Evolutionary conservation across 371 early-diverging fungal genomes (phyloP), one percentile per base, ranked within the genome.

Genomic region (Funneliformis caledonium): DNA sequence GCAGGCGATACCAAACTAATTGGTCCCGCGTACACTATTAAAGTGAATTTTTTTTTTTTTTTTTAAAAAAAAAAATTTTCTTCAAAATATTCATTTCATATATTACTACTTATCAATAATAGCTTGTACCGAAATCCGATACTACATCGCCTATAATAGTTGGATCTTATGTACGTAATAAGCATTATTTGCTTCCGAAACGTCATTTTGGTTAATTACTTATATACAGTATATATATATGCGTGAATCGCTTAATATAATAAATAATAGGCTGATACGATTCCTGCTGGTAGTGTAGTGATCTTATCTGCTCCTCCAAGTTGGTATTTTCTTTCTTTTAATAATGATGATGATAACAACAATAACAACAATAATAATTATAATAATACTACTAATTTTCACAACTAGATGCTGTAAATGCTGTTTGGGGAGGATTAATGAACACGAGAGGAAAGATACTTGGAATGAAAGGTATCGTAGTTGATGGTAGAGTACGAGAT

Each of bases 341-440:
- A 26, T 26, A 26, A 26, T 26, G 26, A 26, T 26, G 26, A 26
- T 0, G 26, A 26, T 26, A 26, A 26, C 26, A 26, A 26, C 26
- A 26, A 26, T 26, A 26, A 26, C 26, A 26, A 26, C 37, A 37
- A n/a, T 19, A 72, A 33, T 37, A 12, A 59, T 22, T 12, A 37
- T 56, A 56, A 16, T 26, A 26, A 26, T 26, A 26, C 0, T 26
- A 26, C 26, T 26, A 26, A 26, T 26, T 26, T 26, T 19, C 6
- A 16, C 10, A 43, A 22, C 45, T 62, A 81, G 81, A 73, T 45
- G 8, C 81, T 67, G 31, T 88, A 69, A 94, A 94, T 81, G 96
- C 95, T 11, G 91, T 93, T 26, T 95, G 93, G 92, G 96, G 96
- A 19, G 95, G 95, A 6, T 86, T 95, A 33, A 92, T 95, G 92